Conservation (phyloP, 2,329 filamentous ascomycete genomes). For the Cladosporium halotolerans region DNA sequence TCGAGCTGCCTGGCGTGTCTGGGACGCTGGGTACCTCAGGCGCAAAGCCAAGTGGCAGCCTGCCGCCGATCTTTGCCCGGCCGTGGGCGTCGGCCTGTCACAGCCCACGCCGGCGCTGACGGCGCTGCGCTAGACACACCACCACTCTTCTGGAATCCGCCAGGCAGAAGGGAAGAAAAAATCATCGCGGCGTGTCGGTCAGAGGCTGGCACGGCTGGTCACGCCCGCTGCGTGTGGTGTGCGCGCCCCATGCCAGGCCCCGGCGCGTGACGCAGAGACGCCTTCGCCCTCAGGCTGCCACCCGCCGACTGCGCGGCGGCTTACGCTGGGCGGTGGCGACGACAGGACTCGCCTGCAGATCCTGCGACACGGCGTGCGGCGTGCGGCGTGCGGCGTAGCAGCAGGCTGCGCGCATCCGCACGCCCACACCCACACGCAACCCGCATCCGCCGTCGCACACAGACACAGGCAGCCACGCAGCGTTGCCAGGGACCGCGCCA, state of each 20-base stretch:
- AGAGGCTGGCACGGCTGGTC: too few relatives aligned
- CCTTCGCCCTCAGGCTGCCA: not conserved
- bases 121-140: slow-evolving; percentile 4
- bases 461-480: too few relatives aligned
- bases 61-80: slow-evolving; percentile 6
- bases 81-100: slow-evolving; percentile 1
- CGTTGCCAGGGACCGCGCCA: not conserved
- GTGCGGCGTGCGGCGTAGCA: not conserved
- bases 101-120: not conserved
- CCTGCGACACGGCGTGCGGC: slow-evolving; percentile 9
- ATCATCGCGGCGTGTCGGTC: not conserved
- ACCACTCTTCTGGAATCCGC: slow-evolving; percentile 11
- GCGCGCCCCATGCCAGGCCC: too few relatives aligned
- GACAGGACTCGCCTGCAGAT: slow-evolving; percentile 9
- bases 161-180: slow-evolving; percentile 2
- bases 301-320: slow-evolving; percentile 10
- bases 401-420: too few relatives aligned
- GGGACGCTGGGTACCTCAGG: not conserved
- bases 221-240: too few relatives aligned
- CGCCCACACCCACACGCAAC: too few relatives aligned
- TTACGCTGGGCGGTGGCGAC: not conserved
- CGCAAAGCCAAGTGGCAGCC: not conserved
- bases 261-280: too few relatives aligned
- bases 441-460: too few relatives aligned
- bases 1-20: not conserved